A percentile compares a stretch with the other conserved stretches of the same genome.
These are phyloP conservation scores for Magnaporthales sp. DNA, from an alignment of 2,329 filamentous ascomycete species.

Conservation along the genomic window DNA sequence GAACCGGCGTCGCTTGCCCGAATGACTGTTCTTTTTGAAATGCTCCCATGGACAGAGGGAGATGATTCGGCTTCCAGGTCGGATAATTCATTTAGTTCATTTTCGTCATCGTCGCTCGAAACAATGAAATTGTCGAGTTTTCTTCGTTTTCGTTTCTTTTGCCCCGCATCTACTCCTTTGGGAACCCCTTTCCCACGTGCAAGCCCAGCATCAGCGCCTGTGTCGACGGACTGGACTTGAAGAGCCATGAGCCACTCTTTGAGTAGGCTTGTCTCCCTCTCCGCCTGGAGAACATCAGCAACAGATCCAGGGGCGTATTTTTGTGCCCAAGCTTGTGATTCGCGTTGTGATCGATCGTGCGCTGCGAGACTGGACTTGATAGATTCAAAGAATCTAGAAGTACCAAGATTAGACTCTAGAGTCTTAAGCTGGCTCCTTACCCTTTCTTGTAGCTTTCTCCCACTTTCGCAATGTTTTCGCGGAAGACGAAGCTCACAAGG, in stretches of 20 bases:
- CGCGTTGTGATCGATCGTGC: constrained; percentile 72
- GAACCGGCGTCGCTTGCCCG: constrained; percentile 27
- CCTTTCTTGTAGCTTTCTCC: constrained; percentile 36
- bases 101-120: constrained; percentile 65
- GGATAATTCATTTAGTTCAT: constrained; percentile 60
- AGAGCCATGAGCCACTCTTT: constrained; percentile 74
- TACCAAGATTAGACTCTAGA: constrained; percentile 38
- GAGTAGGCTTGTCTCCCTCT: constrained; percentile 60
- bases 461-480: constrained; percentile 48
- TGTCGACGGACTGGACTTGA: constrained; percentile 68
- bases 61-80: constrained; percentile 47
- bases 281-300: constrained; percentile 65
- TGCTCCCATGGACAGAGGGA: constrained; percentile 24
- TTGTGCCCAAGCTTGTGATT: constrained; percentile 64
- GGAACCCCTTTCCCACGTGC: constrained; percentile 15
- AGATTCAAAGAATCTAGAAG: constrained; percentile 42
- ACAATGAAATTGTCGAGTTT: constrained; percentile 76
- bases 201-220: constrained; percentile 33
- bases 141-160: constrained; percentile 62
- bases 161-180: constrained; percentile 22
- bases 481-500: constrained; percentile 45
- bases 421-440: constrained; percentile 2
- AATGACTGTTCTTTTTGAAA: constrained; percentile 45
- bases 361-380: constrained; percentile 60
- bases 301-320: constrained; percentile 73